Percentiles rank a stretch among this genome's conserved stretches.
Conservation (phyloP, 345 rosid species). For the Anastatica hierochuntica region DNA sequence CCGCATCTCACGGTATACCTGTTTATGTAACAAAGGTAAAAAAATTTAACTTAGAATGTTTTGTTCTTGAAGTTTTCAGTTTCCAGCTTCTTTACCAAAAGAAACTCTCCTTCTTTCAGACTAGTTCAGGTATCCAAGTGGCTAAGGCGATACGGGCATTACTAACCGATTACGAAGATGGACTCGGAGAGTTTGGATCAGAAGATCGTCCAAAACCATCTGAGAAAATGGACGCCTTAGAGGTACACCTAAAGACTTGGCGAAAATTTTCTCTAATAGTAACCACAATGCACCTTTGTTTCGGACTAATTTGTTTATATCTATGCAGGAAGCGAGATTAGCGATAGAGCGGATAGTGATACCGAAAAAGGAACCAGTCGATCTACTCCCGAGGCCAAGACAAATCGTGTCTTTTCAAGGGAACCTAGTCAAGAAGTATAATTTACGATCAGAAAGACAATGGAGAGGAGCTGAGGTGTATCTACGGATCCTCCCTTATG, state of each 20-base stretch:
- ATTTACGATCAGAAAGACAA: constrained; percentile 43
- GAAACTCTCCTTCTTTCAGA: constrained; percentile 37
- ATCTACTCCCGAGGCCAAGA: constrained; percentile 58
- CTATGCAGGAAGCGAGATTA: constrained; percentile 75
- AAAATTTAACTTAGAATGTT: background rate
- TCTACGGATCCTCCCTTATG: constrained; percentile 55
- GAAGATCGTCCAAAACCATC: constrained; percentile 38
- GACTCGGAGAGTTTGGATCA: constrained; percentile 35
- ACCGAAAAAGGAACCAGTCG: constrained; percentile 53
- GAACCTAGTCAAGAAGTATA: constrained; percentile 49
- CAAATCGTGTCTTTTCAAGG: constrained; percentile 51
- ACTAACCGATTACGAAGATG: constrained; percentile 42
- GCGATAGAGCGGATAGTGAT: constrained; percentile 73
- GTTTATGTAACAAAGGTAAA: constrained; percentile 64
- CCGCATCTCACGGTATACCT: constrained; percentile 56
- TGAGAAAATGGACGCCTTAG: constrained; percentile 72
- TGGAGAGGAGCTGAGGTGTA: constrained; percentile 37
- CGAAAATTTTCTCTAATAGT: background rate
- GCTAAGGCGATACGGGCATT: constrained; percentile 50
- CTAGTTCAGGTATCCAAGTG: constrained; percentile 68
- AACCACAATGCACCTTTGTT: background rate
- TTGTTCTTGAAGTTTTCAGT: background rate
- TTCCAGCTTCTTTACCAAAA: background rate
- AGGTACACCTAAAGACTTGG: constrained; percentile 37
- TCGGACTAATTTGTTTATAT: background rate